Evolutionary conservation across 2,329 filamentous ascomycete genomes (phyloP).

Genomic region (Monosporascus sp.): DNA sequence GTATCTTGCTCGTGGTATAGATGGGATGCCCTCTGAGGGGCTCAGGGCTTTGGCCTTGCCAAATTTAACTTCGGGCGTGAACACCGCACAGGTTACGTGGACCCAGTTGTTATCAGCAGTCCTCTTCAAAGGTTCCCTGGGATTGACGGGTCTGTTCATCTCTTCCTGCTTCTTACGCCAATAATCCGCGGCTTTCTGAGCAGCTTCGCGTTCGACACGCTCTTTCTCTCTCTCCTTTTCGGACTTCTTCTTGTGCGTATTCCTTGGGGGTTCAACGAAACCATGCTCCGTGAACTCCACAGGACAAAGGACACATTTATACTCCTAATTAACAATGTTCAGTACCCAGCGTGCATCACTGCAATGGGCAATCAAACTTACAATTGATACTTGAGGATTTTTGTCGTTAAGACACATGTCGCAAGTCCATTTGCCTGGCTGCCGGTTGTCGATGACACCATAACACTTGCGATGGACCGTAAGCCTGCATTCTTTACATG

Average conservation of each 20-base stretch:
- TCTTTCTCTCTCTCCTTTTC: conserved; percentile 91
- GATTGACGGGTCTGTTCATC: conserved; percentile 74
- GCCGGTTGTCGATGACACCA: conserved; percentile 68
- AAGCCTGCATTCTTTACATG: conserved; percentile 82
- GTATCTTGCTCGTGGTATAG: conserved; percentile 68
- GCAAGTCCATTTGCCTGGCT: conserved; percentile 80
- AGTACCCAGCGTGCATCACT: conserved; percentile 17
- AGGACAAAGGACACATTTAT: conserved; percentile 89
- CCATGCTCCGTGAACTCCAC: conserved; percentile 77
- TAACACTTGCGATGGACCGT: conserved; percentile 92
- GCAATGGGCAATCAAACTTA: conserved; percentile 37
- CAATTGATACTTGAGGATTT: conserved; percentile 85
- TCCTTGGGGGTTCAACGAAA: conserved; percentile 75
- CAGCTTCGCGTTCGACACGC: conserved; percentile 75
- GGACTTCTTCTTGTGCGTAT: conserved; percentile 77
- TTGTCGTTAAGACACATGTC: conserved; percentile 96
- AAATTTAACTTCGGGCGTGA: conserved; percentile 90
- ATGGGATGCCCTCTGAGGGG: conserved; percentile 83
- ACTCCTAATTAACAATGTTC: conserved; percentile 51
- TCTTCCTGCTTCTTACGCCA: conserved; percentile 81
- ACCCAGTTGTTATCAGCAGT: conserved; percentile 98
- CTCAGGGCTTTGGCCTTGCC: conserved; percentile 77
- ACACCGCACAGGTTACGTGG: conserved; percentile 88
- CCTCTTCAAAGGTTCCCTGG: conserved; percentile 85
- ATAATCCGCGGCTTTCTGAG: conserved; percentile 71